Base-by-base conservation (phyloP, 306 rosid genomes). In the Prunus armeniaca region DNA sequence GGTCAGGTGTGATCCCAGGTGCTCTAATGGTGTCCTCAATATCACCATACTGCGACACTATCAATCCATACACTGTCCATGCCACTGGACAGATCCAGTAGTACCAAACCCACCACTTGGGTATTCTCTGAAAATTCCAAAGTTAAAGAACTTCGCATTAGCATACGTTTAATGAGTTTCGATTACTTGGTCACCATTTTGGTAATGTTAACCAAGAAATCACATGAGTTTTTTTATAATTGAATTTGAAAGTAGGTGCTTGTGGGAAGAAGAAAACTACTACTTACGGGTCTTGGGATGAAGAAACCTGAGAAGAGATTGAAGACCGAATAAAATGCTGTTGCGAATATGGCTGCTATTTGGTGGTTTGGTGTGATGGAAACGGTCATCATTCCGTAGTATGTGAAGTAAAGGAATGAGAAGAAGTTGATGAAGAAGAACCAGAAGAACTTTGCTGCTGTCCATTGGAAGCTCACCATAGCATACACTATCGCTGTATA, bases 331-430 rank as follows among this genome's bases (percentile, higher is more conserved):
- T 90, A 95, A 87, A 95, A 95, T n/a, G 97, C 91, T 69, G 97
- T 92, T 5, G 97, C 99, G 17, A 95, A 89, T 77, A 95, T 89
- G 41, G 97, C 83, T 38, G 99, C 99, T 18, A 92, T 92, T 86
- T 95, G 97, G 76, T 89, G 97, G 86, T 95, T 95, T 79, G 99
- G 99, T 1, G 98, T 92, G 82, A 95, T 82, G 67, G 99, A 89
- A 54, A 95, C 93, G 1, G 99, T 92, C 99, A 95, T 95, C 99
- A 95, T 95, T 5, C 99, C 99, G n/a, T 95, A 95, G 69, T 88
- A 95, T 58, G 99, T 95, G 93, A 90, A 95, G 88, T 95, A 95
- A 65, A 92, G 85, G 93, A 95, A 95, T 58, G 99, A 89, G 87
- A 92, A 88, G 89, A 89, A 95, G 84, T 85, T 81, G 83, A 95